A percentile compares a stretch with the other conserved stretches of the same genome.
These are phyloP conservation scores for Diaporthe longicolla DNA, from an alignment of 2,329 filamentous ascomycete genomes.

Conservation along the genomic window DNA sequence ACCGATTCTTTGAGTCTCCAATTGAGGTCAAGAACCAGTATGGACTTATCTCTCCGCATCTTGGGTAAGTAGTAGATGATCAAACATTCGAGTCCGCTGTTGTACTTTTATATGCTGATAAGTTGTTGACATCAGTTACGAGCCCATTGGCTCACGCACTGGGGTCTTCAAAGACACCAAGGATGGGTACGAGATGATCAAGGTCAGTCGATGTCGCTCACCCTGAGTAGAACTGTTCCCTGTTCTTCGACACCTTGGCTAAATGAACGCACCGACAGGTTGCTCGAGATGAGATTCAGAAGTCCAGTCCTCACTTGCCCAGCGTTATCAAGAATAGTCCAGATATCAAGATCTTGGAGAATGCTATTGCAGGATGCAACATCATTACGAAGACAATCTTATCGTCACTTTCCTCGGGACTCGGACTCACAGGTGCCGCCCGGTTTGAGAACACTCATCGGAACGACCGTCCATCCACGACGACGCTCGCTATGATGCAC, in stretches of 20 bases:
- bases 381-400: conserved; percentile 65
- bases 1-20: conserved; percentile 67
- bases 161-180: conserved; percentile 63
- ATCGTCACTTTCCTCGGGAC: conserved; percentile 63
- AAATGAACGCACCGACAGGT: conserved; percentile 60
- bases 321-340: conserved; percentile 62
- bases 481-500: conserved; percentile 68
- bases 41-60: conserved; percentile 66
- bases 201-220: conserved; percentile 49
- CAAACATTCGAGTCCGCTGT: conserved; percentile 11
- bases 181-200: conserved; percentile 69
- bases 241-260: no score
- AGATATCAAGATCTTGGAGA: conserved; percentile 63
- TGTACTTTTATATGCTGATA: not conserved
- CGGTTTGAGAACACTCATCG: conserved; percentile 67
- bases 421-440: conserved; percentile 59
- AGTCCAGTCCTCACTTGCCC: conserved; percentile 57
- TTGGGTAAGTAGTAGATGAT: conserved; percentile 56
- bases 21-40: conserved; percentile 70
- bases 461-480: conserved; percentile 64
- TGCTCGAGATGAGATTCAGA: conserved; percentile 49
- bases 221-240: not conserved
- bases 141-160: conserved; percentile 63
- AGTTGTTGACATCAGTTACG: conserved; percentile 54
- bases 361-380: conserved; percentile 65